Base-by-base conservation (phyloP, 306 rosid species). In the Abrus pulchellus region DNA sequence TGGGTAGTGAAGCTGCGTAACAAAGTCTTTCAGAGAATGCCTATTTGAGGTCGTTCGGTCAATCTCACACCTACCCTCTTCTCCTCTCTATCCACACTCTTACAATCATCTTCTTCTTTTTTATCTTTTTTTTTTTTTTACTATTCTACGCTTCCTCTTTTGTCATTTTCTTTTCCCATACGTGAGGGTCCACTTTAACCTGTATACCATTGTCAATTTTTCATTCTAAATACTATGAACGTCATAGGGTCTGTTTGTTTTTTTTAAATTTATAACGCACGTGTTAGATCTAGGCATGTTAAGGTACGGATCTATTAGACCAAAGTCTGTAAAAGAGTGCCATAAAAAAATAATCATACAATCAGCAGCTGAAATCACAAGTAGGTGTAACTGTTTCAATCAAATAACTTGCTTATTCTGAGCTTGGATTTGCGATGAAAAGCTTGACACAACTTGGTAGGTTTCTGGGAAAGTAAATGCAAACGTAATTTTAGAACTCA, bases 31-130 rank as follows among this genome's bases (percentile, higher is more conserved):
- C 2, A 1, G 14, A 62, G 48, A 76, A 45, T 44, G 85, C 89
- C 85, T 30, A 6, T 45, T 72, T 71, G 57, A 65, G 94, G 71
- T 81, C 84, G 88, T 70, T 85, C 75, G 80, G 91, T 92, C 90
- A 74, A 84, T 87, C 92, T 76, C 91, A 63, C 90, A 87, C 94
- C 97, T 84, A 90, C 91, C 92, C 89, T 76, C 74, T 85, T 77
- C 49, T 45, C 74, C 27, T 55, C 3, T 40, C 14, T 11, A 12
- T 33, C 33, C 11, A 60, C 62, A 0, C 13, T 0, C 45, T 34
- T 5, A 33, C 44, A 3, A n/a, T 7, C 33, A 40, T 3, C 1
- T 3, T 1, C 0, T 5, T 12, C 7, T 41, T 65, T 14, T 0
- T 14, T 64, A 1, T 40, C 5, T 52, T 3, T 54, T 5, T 54